These are phyloP conservation scores for Podospora bellae-mahoneyi DNA, from an alignment of 495 filamentous ascomycete genomes.

Conservation along the genomic window DNA sequence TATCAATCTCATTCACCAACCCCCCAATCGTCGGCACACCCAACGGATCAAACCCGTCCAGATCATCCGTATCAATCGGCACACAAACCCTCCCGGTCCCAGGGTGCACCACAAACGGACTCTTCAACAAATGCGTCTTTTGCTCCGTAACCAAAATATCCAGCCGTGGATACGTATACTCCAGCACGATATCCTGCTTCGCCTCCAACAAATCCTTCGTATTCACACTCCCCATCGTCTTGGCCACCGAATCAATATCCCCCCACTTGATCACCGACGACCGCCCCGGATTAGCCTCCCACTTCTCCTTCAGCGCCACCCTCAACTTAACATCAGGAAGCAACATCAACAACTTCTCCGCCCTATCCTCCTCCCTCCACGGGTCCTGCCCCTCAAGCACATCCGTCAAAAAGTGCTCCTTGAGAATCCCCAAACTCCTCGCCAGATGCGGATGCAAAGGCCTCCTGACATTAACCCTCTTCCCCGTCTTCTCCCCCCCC, in stretches of 20 bases:
- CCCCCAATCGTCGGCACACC: slow-evolving; percentile 80
- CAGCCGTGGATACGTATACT: slow-evolving; percentile 97
- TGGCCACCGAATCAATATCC: slow-evolving; percentile 84
- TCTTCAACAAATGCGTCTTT: slow-evolving; percentile 94
- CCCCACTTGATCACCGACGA: slow-evolving; percentile 79
- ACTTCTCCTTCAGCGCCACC: slow-evolving; percentile 78
- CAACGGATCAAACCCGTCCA: slow-evolving; percentile 82
- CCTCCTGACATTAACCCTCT: slow-evolving; percentile 79
- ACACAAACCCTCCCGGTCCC: slow-evolving; percentile 93
- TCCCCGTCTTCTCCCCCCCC: slow-evolving; percentile 78
- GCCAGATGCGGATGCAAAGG: slow-evolving; percentile 88
- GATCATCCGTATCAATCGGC: slow-evolving; percentile 69
- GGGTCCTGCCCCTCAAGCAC: slow-evolving; percentile 84
- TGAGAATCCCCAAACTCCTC: slow-evolving; percentile 82
- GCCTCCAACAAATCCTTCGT: slow-evolving; percentile 68
- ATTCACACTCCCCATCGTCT: slow-evolving; percentile 65
- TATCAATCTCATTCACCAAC: slow-evolving; percentile 75
- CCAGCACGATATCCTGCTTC: slow-evolving; percentile 90
- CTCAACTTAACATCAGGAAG: slow-evolving; percentile 74
- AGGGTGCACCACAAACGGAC: slow-evolving; percentile 93
- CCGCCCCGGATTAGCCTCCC: slow-evolving; percentile 77
- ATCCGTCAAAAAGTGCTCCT: slow-evolving; percentile 70
- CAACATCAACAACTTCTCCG: slow-evolving; percentile 69
- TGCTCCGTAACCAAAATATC: slow-evolving; percentile 97
- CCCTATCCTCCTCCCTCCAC: slow-evolving; percentile 62